phyloP scores from a whole-genome alignment of 2,329 filamentous ascomycete genomes.

The Calonectria crousiana region DNA sequence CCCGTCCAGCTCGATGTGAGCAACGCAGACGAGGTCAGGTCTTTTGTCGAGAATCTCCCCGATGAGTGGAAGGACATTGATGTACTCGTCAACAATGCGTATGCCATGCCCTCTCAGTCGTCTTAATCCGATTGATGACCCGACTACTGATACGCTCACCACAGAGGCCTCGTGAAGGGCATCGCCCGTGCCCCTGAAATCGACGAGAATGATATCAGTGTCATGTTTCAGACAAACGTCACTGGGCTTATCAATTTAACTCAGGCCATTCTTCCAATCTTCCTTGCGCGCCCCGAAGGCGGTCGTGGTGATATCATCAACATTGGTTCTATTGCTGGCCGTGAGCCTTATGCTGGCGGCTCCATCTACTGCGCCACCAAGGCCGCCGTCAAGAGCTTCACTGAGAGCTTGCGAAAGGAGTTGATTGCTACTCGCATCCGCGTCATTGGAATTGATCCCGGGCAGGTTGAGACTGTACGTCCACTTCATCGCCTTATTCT shows the following conservation, averaged over 20 bases:
- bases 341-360: conserved; percentile 86
- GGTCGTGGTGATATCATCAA: conserved; percentile 96
- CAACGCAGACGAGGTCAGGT: conserved; percentile 78
- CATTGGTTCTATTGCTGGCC: conserved; percentile 87
- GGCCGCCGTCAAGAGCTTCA: conserved; percentile 87
- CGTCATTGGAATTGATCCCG: conserved; percentile 90
- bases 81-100: conserved; percentile 97
- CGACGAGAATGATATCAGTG: conserved; percentile 80
- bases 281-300: conserved; percentile 79
- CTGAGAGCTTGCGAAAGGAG: conserved; percentile 85
- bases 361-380: conserved; percentile 96
- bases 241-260: conserved; percentile 97
- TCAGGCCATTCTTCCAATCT: conserved; percentile 87
- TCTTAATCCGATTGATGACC: not conserved
- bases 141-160: conserved; percentile 19
- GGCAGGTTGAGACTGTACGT: conserved; percentile 87
- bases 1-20: conserved; percentile 90
- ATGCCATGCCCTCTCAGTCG: conserved; percentile 49
- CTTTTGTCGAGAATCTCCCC: conserved; percentile 80
- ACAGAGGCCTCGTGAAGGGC: conserved; percentile 88
- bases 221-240: conserved; percentile 95
- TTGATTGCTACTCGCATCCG: conserved; percentile 84
- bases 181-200: conserved; percentile 89
- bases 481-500: not conserved
- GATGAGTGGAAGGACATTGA: conserved; percentile 88